phyloP scores from a whole-genome alignment of 75 land plant species.

The Ceratopteris richardii region DNA sequence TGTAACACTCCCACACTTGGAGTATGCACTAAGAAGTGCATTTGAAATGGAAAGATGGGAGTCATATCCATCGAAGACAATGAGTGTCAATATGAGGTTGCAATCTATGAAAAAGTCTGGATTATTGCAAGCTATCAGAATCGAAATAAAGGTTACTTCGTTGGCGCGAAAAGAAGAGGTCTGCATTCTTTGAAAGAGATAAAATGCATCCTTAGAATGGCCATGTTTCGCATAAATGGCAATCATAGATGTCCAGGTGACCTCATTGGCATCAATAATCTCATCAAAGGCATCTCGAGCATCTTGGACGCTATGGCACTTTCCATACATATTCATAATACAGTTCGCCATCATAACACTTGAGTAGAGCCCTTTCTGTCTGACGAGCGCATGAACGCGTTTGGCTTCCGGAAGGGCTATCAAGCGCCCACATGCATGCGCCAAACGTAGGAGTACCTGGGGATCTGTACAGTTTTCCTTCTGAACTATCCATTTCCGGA shows the following conservation, averaged over 20 bases:
- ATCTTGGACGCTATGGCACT: conserved; percentile 3
- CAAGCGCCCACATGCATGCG: not conserved
- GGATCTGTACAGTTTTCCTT: not conserved
- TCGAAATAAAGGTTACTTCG: not conserved
- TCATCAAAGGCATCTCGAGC: not conserved
- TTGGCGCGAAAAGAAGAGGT: not conserved
- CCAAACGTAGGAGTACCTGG: not conserved
- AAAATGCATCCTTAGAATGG: not conserved
- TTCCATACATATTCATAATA: conserved; percentile 1
- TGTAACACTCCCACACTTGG: conserved; percentile 28
- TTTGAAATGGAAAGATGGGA: not conserved
- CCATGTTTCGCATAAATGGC: conserved; percentile 16
- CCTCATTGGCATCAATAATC: conserved; percentile 6
- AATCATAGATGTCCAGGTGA: conserved; percentile 19
- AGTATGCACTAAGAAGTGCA: conserved; percentile 4
- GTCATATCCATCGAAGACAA: not conserved
- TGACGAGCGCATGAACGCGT: not conserved
- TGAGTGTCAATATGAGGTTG: not conserved
- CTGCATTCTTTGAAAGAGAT: not conserved
- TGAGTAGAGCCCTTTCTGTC: not conserved
- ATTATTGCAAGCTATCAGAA: not conserved
- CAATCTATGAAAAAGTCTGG: not conserved
- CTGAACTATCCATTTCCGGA: not conserved
- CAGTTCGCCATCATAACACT: not conserved
- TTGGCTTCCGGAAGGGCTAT: not conserved